Conservation (phyloP, 1,139 yeast genomes). For the Kurtzmaniella quercitrusa region DNA sequence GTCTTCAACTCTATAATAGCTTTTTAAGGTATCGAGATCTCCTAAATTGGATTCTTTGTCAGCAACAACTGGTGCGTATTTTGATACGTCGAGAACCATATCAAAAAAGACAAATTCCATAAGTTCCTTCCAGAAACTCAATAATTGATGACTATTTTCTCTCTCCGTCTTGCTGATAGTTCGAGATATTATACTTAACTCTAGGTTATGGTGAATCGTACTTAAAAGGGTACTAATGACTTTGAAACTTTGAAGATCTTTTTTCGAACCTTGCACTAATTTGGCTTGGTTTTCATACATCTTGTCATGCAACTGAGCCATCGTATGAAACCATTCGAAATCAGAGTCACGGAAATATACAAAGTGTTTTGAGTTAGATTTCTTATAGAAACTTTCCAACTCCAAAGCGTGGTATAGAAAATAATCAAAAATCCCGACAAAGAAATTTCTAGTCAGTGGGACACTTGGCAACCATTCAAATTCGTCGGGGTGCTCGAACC, state of each 20-base stretch:
- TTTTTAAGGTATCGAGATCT: background rate
- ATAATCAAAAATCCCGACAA: conserved; percentile 28
- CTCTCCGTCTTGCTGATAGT: background rate
- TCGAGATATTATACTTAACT: background rate
- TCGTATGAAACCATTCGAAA: conserved; percentile 21
- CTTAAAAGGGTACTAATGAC: conserved; percentile 6
- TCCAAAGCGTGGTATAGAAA: conserved; percentile 22
- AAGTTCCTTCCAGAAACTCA: conserved; percentile 18
- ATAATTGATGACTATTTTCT: conserved; percentile 6
- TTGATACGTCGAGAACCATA: conserved; percentile 8
- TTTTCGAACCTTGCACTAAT: background rate
- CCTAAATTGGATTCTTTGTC: background rate
- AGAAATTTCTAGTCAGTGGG: conserved; percentile 20
- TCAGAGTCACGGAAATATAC: conserved; percentile 24
- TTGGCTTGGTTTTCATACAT: conserved; percentile 12
- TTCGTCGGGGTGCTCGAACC: conserved; percentile 20
- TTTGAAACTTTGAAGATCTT: conserved; percentile 1
- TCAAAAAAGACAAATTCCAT: conserved; percentile 15
- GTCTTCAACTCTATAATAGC: background rate
- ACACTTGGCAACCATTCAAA: conserved; percentile 30
- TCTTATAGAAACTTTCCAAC: conserved; percentile 10
- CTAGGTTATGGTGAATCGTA: background rate
- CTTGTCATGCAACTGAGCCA: conserved; percentile 21
- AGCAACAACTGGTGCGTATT: conserved; percentile 1
- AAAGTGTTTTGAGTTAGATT: conserved; percentile 7